These are phyloP conservation scores for Populus ilicifolia DNA, from an alignment of 345 rosid genomes.

Conservation along the genomic window DNA sequence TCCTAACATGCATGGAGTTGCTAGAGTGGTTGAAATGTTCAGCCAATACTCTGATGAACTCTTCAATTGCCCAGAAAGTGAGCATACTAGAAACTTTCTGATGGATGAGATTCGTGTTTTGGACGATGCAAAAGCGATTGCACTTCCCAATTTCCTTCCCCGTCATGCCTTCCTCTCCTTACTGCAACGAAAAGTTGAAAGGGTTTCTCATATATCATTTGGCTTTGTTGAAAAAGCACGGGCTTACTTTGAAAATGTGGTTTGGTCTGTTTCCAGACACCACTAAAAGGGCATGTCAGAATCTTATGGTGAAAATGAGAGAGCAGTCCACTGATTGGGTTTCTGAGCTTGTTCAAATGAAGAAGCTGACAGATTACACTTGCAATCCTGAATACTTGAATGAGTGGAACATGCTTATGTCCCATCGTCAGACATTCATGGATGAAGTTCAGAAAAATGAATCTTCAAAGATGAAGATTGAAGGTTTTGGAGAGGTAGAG, in stretches of 20 bases:
- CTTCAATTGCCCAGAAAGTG: not conserved
- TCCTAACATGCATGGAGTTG: not conserved
- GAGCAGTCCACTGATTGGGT: constrained; percentile 29
- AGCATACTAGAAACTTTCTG: constrained; percentile 3
- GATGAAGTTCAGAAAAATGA: not conserved
- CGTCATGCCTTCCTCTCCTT: constrained; percentile 20
- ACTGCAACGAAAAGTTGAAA: constrained; percentile 22
- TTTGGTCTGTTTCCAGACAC: constrained; percentile 13
- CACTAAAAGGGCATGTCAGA: constrained; percentile 23
- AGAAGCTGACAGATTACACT: constrained; percentile 36
- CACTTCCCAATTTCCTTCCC: constrained; percentile 36
- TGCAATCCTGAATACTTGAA: constrained; percentile 28
- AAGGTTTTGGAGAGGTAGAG: constrained; percentile 17
- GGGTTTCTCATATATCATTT: constrained; percentile 9
- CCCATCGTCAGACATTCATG: constrained; percentile 1
- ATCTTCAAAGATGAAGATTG: not conserved
- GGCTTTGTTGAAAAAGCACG: constrained; percentile 20
- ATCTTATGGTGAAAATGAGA: constrained; percentile 24
- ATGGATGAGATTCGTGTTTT: constrained; percentile 28
- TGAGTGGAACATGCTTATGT: constrained; percentile 26
- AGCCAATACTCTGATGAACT: constrained; percentile 7
- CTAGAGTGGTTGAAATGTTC: constrained; percentile 31
- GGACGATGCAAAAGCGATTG: constrained; percentile 35
- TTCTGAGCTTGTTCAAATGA: constrained; percentile 30
- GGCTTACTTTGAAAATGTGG: constrained; percentile 25